Conservation (phyloP, 768 basidiomycete genomes). For the Exidia glandulosa region DNA sequence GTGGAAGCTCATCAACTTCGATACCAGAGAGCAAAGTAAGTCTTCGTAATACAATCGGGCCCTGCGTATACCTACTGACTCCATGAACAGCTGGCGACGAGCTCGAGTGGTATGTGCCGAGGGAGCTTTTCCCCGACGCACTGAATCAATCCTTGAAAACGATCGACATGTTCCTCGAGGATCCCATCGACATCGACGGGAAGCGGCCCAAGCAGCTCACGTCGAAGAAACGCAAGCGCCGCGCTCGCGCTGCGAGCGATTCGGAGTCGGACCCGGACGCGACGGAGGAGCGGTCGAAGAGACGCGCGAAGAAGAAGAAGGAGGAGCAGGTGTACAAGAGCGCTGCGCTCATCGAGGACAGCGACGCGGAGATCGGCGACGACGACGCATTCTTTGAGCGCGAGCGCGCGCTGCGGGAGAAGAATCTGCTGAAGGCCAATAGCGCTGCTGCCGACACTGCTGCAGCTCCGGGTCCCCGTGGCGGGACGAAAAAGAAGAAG, state of each 20-base stretch:
- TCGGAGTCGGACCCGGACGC: conserved; percentile 29
- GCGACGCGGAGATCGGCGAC: conserved; percentile 72
- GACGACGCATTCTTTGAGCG: conserved; percentile 73
- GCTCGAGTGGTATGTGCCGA: conserved; percentile 78
- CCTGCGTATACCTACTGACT: background rate
- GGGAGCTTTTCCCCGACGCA: conserved; percentile 51
- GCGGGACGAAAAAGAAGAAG: conserved; percentile 29
- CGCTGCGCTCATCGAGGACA: conserved; percentile 86
- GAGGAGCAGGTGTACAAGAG: conserved; percentile 74
- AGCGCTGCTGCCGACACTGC: conserved; percentile 35
- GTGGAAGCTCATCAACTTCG: conserved; percentile 69
- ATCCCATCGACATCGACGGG: conserved; percentile 70
- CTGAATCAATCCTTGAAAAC: conserved; percentile 60
- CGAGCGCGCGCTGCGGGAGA: conserved; percentile 53
- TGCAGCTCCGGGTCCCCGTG: conserved; percentile 38
- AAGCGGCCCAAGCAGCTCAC: conserved; percentile 66
- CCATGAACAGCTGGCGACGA: conserved; percentile 46
- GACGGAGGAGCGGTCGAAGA: conserved; percentile 17
- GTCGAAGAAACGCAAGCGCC: conserved; percentile 44
- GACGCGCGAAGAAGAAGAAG: conserved; percentile 42
- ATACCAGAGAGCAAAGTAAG: conserved; percentile 47
- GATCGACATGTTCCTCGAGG: conserved; percentile 73
- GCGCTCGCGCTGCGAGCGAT: conserved; percentile 30
- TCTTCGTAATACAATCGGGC: conserved; percentile 1
- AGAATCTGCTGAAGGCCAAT: conserved; percentile 29